Conservation (phyloP, 768 basidiomycete species). For the Leccinum subgranulosum region DNA sequence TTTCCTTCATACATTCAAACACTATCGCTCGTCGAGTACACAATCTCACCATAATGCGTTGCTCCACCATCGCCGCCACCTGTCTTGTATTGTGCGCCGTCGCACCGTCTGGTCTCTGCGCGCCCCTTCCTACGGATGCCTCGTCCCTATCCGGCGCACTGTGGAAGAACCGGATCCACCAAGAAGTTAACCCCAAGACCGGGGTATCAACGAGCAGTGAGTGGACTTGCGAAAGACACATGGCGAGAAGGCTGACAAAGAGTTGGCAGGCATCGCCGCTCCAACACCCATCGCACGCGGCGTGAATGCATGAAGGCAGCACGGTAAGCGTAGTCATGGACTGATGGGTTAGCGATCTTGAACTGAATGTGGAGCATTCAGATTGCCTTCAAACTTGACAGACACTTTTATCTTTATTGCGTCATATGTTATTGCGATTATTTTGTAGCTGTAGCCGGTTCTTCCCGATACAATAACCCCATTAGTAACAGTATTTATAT, state of each 20-base stretch:
- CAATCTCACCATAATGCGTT: conserved; percentile 17
- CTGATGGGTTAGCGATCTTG: not conserved
- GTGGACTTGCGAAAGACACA: not conserved
- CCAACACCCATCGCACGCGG: not conserved
- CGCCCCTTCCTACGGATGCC: conserved; percentile 1
- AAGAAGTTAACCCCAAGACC: conserved; percentile 14
- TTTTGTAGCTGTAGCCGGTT: not conserved
- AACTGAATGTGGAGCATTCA: not conserved
- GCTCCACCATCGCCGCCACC: not conserved
- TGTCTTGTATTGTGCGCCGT: conserved; percentile 14
- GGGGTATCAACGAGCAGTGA: conserved; percentile 1
- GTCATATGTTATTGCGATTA: not conserved
- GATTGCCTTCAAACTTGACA: not conserved
- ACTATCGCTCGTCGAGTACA: not conserved
- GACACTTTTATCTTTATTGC: not conserved
- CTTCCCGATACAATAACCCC: not conserved
- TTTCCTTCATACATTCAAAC: not conserved
- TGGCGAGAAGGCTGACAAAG: conserved; percentile 2
- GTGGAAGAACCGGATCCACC: conserved; percentile 21
- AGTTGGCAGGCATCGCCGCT: not conserved
- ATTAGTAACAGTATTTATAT: not conserved
- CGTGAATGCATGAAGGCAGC: not conserved
- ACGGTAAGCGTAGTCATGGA: not conserved
- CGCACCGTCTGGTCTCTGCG: conserved; percentile 17
- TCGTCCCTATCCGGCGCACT: conserved; percentile 9